These are phyloP conservation scores for Aureococcus anophagefferens DNA, from an alignment of 108 stramenopile genomes.

Conservation along the genomic window DNA sequence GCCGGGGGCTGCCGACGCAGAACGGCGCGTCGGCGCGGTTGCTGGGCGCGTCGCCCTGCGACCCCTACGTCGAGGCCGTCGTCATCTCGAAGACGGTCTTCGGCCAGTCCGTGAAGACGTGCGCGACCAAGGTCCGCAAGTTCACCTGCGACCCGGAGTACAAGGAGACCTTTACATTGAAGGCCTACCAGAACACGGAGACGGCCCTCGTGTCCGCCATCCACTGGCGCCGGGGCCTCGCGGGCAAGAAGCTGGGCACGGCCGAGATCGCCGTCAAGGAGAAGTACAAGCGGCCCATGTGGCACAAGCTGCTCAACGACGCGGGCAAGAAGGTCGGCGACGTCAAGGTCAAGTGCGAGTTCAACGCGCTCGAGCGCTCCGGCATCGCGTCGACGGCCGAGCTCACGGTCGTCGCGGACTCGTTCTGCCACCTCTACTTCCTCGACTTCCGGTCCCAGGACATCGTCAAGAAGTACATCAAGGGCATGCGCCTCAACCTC, in stretches of 20 bases:
- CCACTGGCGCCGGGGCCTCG: not conserved
- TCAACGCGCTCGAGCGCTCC: not conserved
- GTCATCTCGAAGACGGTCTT: not conserved
- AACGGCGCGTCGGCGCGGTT: not conserved
- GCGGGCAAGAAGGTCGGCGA: not conserved
- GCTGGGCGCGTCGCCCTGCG: not conserved
- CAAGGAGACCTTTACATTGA: not conserved
- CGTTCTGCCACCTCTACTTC: slow-evolving; percentile 37
- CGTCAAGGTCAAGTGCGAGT: not conserved
- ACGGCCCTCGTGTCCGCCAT: not conserved
- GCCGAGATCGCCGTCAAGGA: not conserved
- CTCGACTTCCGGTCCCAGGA: slow-evolving; percentile 1
- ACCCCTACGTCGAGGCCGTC: not conserved
- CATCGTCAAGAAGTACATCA: not conserved
- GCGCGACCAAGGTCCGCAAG: not conserved
- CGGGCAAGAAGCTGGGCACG: not conserved
- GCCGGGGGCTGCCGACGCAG: slow-evolving; percentile 13
- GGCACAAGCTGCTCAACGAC: not conserved
- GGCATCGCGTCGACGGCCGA: slow-evolving; percentile 20
- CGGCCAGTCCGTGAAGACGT: not conserved
- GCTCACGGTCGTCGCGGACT: slow-evolving; percentile 23
- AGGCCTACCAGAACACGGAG: not conserved
- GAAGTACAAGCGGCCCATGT: not conserved
- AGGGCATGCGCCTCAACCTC: not conserved
- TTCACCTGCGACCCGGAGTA: not conserved